Evolutionary conservation across 2,329 filamentous ascomycete species (phyloP).

Genomic region (Penicillium sclerotigenum): DNA sequence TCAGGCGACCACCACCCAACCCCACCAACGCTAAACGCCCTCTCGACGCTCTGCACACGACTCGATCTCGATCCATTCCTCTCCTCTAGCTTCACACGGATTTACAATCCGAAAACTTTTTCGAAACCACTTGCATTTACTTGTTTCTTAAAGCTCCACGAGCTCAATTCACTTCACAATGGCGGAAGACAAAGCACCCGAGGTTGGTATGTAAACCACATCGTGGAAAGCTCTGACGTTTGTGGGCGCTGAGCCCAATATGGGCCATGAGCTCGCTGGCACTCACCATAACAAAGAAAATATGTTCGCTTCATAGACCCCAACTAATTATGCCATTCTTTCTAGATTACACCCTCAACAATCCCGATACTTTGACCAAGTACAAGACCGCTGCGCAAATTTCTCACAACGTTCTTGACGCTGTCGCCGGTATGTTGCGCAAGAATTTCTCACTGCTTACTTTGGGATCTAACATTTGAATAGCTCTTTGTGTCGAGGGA

Average conservation of each 20-base stretch:
- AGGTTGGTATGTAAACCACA: slow-evolving; percentile 43
- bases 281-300: slow-evolving; percentile 3
- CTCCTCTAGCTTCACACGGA: slow-evolving; percentile 20
- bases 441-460: not conserved
- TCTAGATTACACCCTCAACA: slow-evolving; percentile 81
- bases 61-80: slow-evolving; percentile 25
- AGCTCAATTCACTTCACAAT: slow-evolving; percentile 34
- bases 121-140: slow-evolving; percentile 16
- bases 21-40: slow-evolving; percentile 28
- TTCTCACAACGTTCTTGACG: slow-evolving; percentile 90
- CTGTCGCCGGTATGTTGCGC: slow-evolving; percentile 60
- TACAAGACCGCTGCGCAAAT: slow-evolving; percentile 97
- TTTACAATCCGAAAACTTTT: slow-evolving; percentile 18
- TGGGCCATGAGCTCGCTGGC: slow-evolving; percentile 24
- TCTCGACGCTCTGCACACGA: slow-evolving; percentile 30
- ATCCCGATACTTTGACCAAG: slow-evolving; percentile 95
- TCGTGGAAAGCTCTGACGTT: slow-evolving; percentile 33
- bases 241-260: slow-evolving; percentile 28
- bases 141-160: slow-evolving; percentile 22
- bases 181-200: slow-evolving; percentile 39
- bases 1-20: slow-evolving; percentile 20
- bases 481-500: slow-evolving; percentile 71
- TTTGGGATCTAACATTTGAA: slow-evolving; percentile 21
- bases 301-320: slow-evolving; percentile 6
- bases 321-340: slow-evolving; percentile 13